Conservation (phyloP, 2,329 filamentous ascomycete species). For the Trematosphaeria pertusa region DNA sequence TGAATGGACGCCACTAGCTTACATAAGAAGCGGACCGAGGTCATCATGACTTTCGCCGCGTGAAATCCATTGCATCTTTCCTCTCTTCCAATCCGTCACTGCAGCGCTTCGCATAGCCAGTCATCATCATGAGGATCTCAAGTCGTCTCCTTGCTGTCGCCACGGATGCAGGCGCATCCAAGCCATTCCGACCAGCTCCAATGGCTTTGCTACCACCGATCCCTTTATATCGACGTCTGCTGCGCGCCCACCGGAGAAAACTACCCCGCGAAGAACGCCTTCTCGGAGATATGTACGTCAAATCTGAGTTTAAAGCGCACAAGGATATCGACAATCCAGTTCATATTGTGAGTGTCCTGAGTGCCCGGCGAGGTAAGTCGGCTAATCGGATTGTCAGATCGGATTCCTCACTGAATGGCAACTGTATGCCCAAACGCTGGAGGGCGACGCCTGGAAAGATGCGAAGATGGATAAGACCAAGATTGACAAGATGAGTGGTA, state of each 20-base stretch:
- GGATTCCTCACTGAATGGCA: conserved; percentile 98
- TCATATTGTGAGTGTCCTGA: conserved; percentile 73
- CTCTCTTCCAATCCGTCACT: neutral
- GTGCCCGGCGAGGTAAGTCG: neutral
- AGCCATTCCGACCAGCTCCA: conserved; percentile 49
- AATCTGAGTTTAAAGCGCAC: conserved; percentile 89
- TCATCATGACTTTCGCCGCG: conserved; percentile 4
- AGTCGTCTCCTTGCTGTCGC: conserved; percentile 42
- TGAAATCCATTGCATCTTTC: neutral
- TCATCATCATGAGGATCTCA: conserved; percentile 37
- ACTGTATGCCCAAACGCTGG: conserved; percentile 88
- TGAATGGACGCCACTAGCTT: conserved; percentile 11
- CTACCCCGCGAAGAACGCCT: conserved; percentile 76
- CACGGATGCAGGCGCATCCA: conserved; percentile 43
- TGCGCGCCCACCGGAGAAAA: conserved; percentile 84
- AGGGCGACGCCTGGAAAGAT: conserved; percentile 84
- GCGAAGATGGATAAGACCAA: conserved; percentile 84
- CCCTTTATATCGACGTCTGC: conserved; percentile 83
- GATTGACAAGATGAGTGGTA: conserved; percentile 93
- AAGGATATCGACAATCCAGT: conserved; percentile 85
- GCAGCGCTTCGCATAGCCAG: neutral
- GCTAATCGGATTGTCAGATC: conserved; percentile 64
- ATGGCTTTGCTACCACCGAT: conserved; percentile 85
- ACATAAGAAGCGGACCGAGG: conserved; percentile 11
- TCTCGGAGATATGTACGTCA: conserved; percentile 91